Conservation (phyloP, 225 moss, liverwort and hornwort genomes). For the Lunularia cruciata region DNA sequence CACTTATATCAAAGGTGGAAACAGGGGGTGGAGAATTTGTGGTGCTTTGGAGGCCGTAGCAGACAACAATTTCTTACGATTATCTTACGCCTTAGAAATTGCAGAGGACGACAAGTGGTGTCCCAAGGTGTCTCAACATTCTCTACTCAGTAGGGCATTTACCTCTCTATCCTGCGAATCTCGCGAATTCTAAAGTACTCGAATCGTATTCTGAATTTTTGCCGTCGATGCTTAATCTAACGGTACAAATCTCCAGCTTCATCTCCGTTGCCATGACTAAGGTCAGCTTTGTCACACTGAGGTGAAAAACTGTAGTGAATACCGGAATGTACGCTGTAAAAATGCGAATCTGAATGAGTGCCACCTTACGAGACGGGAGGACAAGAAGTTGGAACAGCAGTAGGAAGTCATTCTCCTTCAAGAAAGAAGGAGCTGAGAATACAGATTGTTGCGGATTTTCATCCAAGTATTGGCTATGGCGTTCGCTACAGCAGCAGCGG, state of each 20-base stretch:
- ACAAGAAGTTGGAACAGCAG: not conserved
- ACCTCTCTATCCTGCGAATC: too few relatives aligned
- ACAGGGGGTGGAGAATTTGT: not conserved
- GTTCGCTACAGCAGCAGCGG: slow-evolving; percentile 11
- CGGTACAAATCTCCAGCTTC: too few relatives aligned
- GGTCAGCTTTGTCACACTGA: too few relatives aligned
- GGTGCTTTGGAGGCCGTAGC: not conserved
- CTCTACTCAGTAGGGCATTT: not conserved
- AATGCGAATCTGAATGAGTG: not conserved
- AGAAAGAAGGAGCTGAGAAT: not conserved
- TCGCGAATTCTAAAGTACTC: not conserved
- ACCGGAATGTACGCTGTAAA: not conserved
- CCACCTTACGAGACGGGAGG: not conserved
- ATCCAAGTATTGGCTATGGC: slow-evolving; percentile 9
- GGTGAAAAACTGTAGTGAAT: too few relatives aligned
- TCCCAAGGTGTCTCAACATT: not conserved
- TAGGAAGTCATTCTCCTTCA: not conserved
- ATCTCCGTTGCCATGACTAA: not conserved
- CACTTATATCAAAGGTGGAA: not conserved
- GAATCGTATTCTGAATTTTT: not conserved
- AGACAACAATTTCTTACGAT: not conserved
- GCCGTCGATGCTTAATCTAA: not conserved
- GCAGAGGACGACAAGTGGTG: slow-evolving; percentile 1
- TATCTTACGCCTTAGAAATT: not conserved
- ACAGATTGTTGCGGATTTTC: slow-evolving; percentile 8